phyloP scores from a whole-genome alignment of 441 rosid genomes.

The Jatropha podagrica region DNA sequence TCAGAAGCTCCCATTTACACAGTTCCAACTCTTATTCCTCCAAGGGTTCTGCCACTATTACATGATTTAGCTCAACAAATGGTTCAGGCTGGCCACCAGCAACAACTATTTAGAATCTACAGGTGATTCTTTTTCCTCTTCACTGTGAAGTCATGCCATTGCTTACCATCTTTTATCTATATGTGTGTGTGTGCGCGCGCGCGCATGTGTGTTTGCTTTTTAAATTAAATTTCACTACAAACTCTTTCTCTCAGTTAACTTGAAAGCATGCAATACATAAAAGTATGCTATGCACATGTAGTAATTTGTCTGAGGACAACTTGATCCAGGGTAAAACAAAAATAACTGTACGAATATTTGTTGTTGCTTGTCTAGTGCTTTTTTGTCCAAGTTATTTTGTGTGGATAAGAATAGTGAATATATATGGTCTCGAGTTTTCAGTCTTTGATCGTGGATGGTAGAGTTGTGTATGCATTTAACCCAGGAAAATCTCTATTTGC shows the following conservation, averaged over 20 bases:
- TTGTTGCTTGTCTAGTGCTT: background rate
- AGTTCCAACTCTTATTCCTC: constrained; percentile 82
- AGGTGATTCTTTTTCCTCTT: constrained; percentile 39
- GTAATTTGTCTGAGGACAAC: background rate
- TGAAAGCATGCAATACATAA: background rate
- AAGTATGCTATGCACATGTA: background rate
- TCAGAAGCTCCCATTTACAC: constrained; percentile 64
- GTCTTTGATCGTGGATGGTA: background rate
- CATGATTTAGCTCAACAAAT: constrained; percentile 88
- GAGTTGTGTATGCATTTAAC: constrained; percentile 2
- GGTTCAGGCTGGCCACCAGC: constrained; percentile 93
- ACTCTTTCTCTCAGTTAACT: background rate
- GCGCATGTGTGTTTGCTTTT: too few species aligned
- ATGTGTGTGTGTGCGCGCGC: too few species aligned
- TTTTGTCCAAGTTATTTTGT: background rate
- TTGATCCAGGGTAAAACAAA: background rate
- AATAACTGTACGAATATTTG: background rate
- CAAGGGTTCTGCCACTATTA: constrained; percentile 80
- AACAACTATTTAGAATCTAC: constrained; percentile 76
- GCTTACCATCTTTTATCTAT: background rate
- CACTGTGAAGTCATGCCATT: background rate
- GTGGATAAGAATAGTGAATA: constrained; percentile 7
- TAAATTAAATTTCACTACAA: background rate
- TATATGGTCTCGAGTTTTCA: background rate
- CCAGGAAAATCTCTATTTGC: constrained; percentile 6